Conservation (phyloP, 192 early-diverging fungal species). For the Entomortierella beljakovae region DNA sequence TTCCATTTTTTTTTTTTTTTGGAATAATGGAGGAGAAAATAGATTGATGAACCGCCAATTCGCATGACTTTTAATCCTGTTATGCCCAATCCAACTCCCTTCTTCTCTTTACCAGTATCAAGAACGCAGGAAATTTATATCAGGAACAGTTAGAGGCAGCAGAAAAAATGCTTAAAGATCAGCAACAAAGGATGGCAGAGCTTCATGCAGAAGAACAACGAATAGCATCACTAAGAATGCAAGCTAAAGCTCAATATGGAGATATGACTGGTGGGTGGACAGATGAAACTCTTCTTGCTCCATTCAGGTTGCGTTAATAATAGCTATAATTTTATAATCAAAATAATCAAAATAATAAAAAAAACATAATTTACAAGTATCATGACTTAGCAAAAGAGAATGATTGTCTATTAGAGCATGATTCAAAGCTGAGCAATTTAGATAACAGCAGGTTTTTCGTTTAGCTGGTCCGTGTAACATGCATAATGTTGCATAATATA, state of each 20-base stretch:
- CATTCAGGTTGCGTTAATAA: too few relatives aligned
- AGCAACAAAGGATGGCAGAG: constrained; percentile 41
- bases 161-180: constrained; percentile 35
- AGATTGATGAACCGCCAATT: too few relatives aligned
- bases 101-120: constrained; percentile 14
- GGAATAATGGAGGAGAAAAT: not conserved
- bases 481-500: too few relatives aligned
- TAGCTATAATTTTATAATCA: not conserved
- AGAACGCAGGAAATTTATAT: constrained; percentile 24
- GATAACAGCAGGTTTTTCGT: too few relatives aligned
- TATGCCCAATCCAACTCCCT: not conserved
- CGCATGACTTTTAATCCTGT: too few relatives aligned
- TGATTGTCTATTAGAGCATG: too few relatives aligned
- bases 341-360: not conserved
- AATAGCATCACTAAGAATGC: constrained; percentile 24
- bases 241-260: constrained; percentile 6
- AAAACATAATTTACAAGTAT: too few relatives aligned
- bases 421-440: too few relatives aligned
- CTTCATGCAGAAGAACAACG: constrained; percentile 30
- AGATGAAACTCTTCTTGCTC: not conserved
- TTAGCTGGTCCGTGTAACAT: too few relatives aligned
- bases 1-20: not conserved
- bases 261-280: not conserved
- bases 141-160: constrained; percentile 28
- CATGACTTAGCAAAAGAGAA: too few relatives aligned